Base-by-base conservation (phyloP, 345 rosid species). In the Heritiera fomes region DNA sequence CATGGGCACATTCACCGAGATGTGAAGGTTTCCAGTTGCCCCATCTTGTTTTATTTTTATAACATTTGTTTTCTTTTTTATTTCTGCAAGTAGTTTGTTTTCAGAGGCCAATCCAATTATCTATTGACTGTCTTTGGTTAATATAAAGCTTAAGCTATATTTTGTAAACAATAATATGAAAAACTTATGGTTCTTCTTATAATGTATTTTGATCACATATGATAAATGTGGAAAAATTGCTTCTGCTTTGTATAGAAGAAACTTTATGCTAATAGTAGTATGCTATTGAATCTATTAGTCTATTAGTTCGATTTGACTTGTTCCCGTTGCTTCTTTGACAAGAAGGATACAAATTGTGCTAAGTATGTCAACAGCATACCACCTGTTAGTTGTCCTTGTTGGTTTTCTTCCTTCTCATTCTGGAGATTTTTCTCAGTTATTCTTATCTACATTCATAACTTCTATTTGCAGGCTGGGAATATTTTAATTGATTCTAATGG, bases 1-100 rank as follows among this genome's bases (percentile, higher is more conserved):
- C 94, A 91, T 45, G 99, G 99, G 75, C 98, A 92, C 88, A 96
- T 96, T 75, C 99, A 96, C 73, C 90, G 99, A 87, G 99, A 96
- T 86, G 97, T 96, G 63, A 96, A 96, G 99, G 99, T 93, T 88
- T 75, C 41, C 34, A 17, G 40, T 65, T 77, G 20, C 63, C 12
- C 58, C 79, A 76, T 52, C 75, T 78, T 52, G 18, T 52, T 79
- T 38, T 58, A 38, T 56, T 72, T 56, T 64, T 20, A 67, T 79
- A 56, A 13, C 40, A 14, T 63, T 2, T 62, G 14, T 49, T 55
- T 56, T 73, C 49, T 63, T 64, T 49, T 64, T 50, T 17, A 62
- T 49, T 62, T 52, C 23, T 2, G 17, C 46, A 1, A 10, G 9
- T 43, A 52, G 14, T 76, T 65, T 64, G 23, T 38, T 38, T 67